phyloP scores from a whole-genome alignment of 2,329 filamentous ascomycete species.

The Cercospora zeae-maydis region DNA sequence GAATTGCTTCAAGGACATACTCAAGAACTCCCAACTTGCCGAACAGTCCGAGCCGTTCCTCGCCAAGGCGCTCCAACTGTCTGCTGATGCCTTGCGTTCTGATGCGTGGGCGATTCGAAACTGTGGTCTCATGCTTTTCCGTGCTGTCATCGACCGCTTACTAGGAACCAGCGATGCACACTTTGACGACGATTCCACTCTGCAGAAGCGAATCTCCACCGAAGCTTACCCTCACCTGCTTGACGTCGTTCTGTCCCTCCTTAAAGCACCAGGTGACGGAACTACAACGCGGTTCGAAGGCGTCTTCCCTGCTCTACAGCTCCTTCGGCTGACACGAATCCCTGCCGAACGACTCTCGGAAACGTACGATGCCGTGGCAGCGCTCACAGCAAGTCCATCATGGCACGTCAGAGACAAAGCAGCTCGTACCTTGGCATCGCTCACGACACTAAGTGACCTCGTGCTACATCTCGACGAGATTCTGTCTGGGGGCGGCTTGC shows the following conservation, averaged over 20 bases:
- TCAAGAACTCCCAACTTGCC: slow-evolving; percentile 75
- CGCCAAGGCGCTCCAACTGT: slow-evolving; percentile 70
- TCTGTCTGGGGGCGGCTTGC: not conserved
- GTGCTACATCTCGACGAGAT: slow-evolving; percentile 12
- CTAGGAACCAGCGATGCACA: slow-evolving; percentile 67
- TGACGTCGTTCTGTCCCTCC: slow-evolving; percentile 59
- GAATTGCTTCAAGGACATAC: slow-evolving; percentile 89
- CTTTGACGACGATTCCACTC: slow-evolving; percentile 54
- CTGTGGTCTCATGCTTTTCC: slow-evolving; percentile 82
- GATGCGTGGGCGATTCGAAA: slow-evolving; percentile 92
- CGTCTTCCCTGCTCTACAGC: slow-evolving; percentile 79
- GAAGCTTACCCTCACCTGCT: slow-evolving; percentile 65
- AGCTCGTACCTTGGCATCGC: slow-evolving; percentile 59
- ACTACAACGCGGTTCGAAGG: slow-evolving; percentile 51
- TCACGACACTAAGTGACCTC: slow-evolving; percentile 25
- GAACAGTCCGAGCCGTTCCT: slow-evolving; percentile 71
- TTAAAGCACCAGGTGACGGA: slow-evolving; percentile 37
- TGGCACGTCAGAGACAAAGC: slow-evolving; percentile 84
- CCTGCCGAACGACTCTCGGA: slow-evolving; percentile 55
- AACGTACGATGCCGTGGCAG: slow-evolving; percentile 57
- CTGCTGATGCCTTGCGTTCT: slow-evolving; percentile 73
- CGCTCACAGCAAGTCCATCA: slow-evolving; percentile 63
- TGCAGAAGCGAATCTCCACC: slow-evolving; percentile 61
- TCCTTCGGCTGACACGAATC: slow-evolving; percentile 68
- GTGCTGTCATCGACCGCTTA: slow-evolving; percentile 75